Conservation (phyloP, 1,284 basidiomycete species). For the Testicularia cyperi region DNA sequence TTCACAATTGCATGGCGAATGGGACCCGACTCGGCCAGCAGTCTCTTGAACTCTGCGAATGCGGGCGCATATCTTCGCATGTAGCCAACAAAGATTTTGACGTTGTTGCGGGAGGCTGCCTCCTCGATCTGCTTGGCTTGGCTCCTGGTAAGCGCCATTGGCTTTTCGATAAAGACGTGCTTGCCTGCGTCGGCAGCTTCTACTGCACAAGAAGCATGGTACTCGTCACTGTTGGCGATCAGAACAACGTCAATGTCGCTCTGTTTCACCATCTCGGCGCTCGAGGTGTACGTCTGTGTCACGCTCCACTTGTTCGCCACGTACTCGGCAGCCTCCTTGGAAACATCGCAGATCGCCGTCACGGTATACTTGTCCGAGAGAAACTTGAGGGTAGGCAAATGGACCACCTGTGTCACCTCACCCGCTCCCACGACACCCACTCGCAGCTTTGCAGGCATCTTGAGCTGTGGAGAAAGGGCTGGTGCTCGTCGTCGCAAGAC, state of each 20-base stretch:
- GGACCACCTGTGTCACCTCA: constrained; percentile 52
- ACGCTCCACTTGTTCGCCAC: constrained; percentile 56
- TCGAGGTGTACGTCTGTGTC: constrained; percentile 18
- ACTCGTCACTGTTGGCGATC: constrained; percentile 43
- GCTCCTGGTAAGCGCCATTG: constrained; percentile 36
- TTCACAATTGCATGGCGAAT: constrained; percentile 61
- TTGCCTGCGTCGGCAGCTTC: constrained; percentile 33
- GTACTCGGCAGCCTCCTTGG: constrained; percentile 44
- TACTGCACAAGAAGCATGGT: constrained; percentile 35
- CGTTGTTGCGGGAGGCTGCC: constrained; percentile 14
- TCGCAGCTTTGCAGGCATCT: constrained; percentile 8
- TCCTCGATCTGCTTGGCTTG: constrained; percentile 29
- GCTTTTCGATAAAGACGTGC: constrained; percentile 50
- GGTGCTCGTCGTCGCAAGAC: too few relatives aligned
- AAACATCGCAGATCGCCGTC: constrained; percentile 60
- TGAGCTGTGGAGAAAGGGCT: too few relatives aligned
- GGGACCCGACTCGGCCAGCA: constrained; percentile 49
- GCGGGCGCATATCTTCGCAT: constrained; percentile 62
- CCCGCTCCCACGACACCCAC: constrained; percentile 53
- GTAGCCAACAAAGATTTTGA: constrained; percentile 60
- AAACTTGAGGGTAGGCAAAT: constrained; percentile 53
- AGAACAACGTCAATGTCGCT: constrained; percentile 54
- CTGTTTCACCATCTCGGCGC: constrained; percentile 42
- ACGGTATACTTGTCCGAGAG: constrained; percentile 48
- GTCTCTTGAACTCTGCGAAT: constrained; percentile 58